phyloP scores from a whole-genome alignment of 495 filamentous ascomycete species.

The Penicillium psychrofluorescens region DNA sequence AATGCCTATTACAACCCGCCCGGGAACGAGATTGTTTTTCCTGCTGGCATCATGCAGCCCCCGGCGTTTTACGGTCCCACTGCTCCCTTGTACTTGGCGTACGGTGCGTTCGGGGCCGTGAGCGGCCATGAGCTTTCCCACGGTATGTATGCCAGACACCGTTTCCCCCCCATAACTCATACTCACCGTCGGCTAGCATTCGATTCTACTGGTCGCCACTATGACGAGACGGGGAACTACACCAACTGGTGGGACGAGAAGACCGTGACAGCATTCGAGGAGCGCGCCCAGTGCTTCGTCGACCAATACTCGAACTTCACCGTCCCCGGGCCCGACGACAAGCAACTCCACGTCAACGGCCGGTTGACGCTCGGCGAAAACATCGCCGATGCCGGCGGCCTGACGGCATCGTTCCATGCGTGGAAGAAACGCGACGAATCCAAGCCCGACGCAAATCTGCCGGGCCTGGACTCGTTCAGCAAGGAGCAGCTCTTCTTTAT shows the following conservation, averaged over 20 bases:
- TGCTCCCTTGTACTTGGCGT: slow-evolving; percentile 58
- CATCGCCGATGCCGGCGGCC: slow-evolving; percentile 67
- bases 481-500: slow-evolving; percentile 73
- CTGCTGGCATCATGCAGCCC: slow-evolving; percentile 66
- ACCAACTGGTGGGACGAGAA: slow-evolving; percentile 65
- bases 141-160: slow-evolving; percentile 20
- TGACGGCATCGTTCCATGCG: slow-evolving; percentile 57
- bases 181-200: slow-evolving; percentile 39
- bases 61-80: slow-evolving; percentile 56
- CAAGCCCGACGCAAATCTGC: slow-evolving; percentile 50
- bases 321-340: slow-evolving; percentile 44
- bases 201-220: slow-evolving; percentile 61
- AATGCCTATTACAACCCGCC: slow-evolving; percentile 61
- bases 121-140: slow-evolving; percentile 70
- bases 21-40: slow-evolving; percentile 65
- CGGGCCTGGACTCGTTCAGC: slow-evolving; percentile 56
- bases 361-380: slow-evolving; percentile 65
- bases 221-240: slow-evolving; percentile 58
- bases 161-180: too few species aligned
- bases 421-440: slow-evolving; percentile 54
- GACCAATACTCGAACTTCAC: slow-evolving; percentile 61
- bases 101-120: slow-evolving; percentile 65
- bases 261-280: slow-evolving; percentile 55
- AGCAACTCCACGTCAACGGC: slow-evolving; percentile 61
- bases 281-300: slow-evolving; percentile 62